These are phyloP conservation scores for Reticulascus tulasneorum DNA, from an alignment of 2,329 filamentous ascomycete genomes.

Conservation along the genomic window DNA sequence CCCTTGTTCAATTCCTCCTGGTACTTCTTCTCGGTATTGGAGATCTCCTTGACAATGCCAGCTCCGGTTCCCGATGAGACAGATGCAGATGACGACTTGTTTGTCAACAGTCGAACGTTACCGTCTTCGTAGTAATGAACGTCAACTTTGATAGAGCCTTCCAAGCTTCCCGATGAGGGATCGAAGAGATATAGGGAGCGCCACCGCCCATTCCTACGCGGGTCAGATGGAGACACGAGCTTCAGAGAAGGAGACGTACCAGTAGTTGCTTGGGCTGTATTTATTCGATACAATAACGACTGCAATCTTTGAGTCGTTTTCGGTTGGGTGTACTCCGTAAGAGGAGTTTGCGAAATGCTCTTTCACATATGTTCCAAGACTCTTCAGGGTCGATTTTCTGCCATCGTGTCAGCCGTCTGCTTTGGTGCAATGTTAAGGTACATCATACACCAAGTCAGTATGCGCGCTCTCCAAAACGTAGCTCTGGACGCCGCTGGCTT, in stretches of 20 bases:
- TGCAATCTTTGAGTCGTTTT: constrained; percentile 71
- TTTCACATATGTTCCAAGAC: constrained; percentile 67
- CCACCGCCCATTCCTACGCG: constrained; percentile 85
- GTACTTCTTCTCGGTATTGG: constrained; percentile 79
- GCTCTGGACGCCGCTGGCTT: constrained; percentile 78
- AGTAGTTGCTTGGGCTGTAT: constrained; percentile 97
- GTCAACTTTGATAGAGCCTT: constrained; percentile 83
- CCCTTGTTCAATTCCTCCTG: constrained; percentile 94
- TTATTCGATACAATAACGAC: constrained; percentile 90
- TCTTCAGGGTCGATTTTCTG: constrained; percentile 81
- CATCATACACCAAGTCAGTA: constrained; percentile 70
- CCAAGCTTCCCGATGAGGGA: constrained; percentile 63
- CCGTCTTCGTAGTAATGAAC: constrained; percentile 99
- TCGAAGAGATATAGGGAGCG: constrained; percentile 80
- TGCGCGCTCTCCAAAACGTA: constrained; percentile 73
- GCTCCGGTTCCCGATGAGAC: constrained; percentile 60
- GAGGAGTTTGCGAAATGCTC: constrained; percentile 87
- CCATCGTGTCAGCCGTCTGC: constrained; percentile 13
- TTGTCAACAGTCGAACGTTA: constrained; percentile 90
- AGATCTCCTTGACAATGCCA: constrained; percentile 74
- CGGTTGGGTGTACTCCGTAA: constrained; percentile 77
- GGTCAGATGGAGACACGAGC: constrained; percentile 14
- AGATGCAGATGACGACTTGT: constrained; percentile 65
- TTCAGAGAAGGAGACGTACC: constrained; percentile 48
- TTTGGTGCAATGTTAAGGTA: neutral